These are phyloP conservation scores for Vachellia collinsii DNA, from an alignment of 306 rosid species.

Conservation along the genomic window DNA sequence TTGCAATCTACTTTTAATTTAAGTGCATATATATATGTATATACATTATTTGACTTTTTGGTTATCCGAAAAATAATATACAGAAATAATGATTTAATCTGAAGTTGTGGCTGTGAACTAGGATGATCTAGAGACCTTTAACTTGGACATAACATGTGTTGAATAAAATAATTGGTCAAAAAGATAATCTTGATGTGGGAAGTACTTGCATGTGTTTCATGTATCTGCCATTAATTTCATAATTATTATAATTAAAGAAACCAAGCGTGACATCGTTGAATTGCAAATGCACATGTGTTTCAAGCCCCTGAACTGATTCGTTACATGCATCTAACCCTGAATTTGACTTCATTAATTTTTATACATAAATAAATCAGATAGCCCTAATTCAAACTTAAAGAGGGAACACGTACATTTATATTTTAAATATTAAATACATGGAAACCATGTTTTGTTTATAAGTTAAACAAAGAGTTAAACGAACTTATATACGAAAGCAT, in stretches of 20 bases:
- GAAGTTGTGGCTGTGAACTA: neutral
- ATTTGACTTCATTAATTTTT: slow-evolving; percentile 35
- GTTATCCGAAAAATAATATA: neutral
- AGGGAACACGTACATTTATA: neutral
- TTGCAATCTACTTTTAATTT: too few relatives aligned
- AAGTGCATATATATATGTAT: neutral
- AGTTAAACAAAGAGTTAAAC: slow-evolving; percentile 21
- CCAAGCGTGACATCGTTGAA: slow-evolving; percentile 13
- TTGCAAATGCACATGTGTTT: slow-evolving; percentile 44
- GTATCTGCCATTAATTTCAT: slow-evolving; percentile 11
- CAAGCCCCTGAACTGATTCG: slow-evolving; percentile 31
- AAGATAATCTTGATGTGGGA: slow-evolving; percentile 9
- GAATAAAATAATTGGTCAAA: slow-evolving; percentile 30
- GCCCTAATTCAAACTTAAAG: slow-evolving; percentile 12
- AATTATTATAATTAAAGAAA: slow-evolving; percentile 33
- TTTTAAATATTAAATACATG: neutral
- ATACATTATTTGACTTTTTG: neutral
- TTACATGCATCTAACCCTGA: slow-evolving; percentile 58
- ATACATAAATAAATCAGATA: slow-evolving; percentile 35
- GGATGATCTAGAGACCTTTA: slow-evolving; percentile 36
- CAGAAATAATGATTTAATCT: neutral
- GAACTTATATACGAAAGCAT: slow-evolving; percentile 15
- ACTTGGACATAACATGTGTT: slow-evolving; percentile 42
- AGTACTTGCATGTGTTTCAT: slow-evolving; percentile 10
- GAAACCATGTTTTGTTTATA: slow-evolving; percentile 32